Conservation (phyloP, 2,329 filamentous ascomycete species). For the Calonectria hongkongensis region DNA sequence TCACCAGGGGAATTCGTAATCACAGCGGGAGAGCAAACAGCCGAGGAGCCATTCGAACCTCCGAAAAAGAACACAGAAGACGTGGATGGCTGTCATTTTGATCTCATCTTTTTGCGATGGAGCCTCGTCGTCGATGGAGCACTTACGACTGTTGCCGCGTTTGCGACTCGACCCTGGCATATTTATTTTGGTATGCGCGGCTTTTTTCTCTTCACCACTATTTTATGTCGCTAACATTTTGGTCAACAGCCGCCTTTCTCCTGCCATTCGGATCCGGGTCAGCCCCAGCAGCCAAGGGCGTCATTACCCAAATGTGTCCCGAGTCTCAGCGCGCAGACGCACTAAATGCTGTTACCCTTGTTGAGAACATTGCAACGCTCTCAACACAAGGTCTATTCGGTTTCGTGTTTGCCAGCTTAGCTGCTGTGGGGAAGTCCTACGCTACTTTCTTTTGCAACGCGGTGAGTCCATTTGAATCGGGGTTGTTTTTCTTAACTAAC, state of each 20-base stretch:
- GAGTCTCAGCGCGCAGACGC: constrained; percentile 78
- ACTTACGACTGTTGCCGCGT: constrained; percentile 77
- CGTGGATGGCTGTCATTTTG: constrained; percentile 74
- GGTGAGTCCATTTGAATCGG: constrained; percentile 59
- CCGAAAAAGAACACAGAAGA: constrained; percentile 56
- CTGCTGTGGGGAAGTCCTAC: constrained; percentile 74
- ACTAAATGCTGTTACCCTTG: constrained; percentile 80
- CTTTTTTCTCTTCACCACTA: background rate
- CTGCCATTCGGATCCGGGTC: constrained; percentile 82
- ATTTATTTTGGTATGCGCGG: constrained; percentile 75
- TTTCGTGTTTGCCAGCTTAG: constrained; percentile 78
- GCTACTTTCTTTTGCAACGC: constrained; percentile 82
- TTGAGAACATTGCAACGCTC: constrained; percentile 81
- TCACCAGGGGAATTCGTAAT: constrained; percentile 65
- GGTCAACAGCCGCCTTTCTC: constrained; percentile 72
- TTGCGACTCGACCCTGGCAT: constrained; percentile 79
- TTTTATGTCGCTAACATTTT: background rate
- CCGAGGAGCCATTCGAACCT: constrained; percentile 65
- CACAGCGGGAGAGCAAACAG: constrained; percentile 62
- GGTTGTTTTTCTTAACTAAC: constrained; percentile 36
- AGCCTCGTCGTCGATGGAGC: constrained; percentile 79
- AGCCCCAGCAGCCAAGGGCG: constrained; percentile 81
- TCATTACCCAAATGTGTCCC: constrained; percentile 83
- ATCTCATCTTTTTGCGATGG: constrained; percentile 80
- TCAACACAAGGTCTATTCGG: constrained; percentile 80